These are phyloP conservation scores for Paracorniculantispora psalliotae DNA, from an alignment of 2,329 filamentous ascomycete species.

Conservation along the genomic window DNA sequence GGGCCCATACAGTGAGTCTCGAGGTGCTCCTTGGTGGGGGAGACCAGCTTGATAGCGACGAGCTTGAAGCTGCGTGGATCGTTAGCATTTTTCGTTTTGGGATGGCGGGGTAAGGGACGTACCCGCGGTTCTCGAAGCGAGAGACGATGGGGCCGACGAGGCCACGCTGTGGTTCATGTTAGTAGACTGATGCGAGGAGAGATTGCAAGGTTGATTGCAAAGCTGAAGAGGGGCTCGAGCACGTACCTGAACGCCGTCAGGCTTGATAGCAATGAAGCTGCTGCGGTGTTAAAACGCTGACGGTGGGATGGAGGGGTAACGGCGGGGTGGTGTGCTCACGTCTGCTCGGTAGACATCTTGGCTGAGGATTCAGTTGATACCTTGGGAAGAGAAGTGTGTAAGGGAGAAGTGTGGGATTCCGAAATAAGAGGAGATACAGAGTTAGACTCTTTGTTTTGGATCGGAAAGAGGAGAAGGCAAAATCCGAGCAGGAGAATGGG, in stretches of 20 bases:
- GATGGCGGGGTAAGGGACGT: slow-evolving; percentile 30
- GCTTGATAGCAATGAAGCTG: slow-evolving; percentile 99
- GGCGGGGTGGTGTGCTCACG: slow-evolving; percentile 57
- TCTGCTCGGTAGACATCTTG: slow-evolving; percentile 75
- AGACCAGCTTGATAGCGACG: slow-evolving; percentile 90
- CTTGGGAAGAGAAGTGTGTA: slow-evolving; percentile 26
- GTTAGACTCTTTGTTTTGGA: slow-evolving; percentile 20
- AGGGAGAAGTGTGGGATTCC: slow-evolving; percentile 23
- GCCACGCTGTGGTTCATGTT: slow-evolving; percentile 64
- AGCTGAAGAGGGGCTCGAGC: not conserved
- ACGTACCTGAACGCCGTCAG: slow-evolving; percentile 94
- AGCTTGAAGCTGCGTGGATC: slow-evolving; percentile 77
- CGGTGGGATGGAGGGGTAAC: slow-evolving; percentile 21
- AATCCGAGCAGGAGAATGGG: slow-evolving; percentile 33
- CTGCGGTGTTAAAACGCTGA: slow-evolving; percentile 23
- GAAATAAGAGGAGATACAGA: slow-evolving; percentile 25
- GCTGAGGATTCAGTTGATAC: slow-evolving; percentile 25
- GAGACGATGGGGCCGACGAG: slow-evolving; percentile 96
- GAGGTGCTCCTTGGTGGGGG: slow-evolving; percentile 88
- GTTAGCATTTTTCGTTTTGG: slow-evolving; percentile 2
- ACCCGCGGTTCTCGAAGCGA: slow-evolving; percentile 96
- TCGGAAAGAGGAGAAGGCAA: slow-evolving; percentile 31
- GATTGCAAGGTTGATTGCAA: no score
- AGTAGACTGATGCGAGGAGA: slow-evolving; percentile 15
- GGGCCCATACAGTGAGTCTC: slow-evolving; percentile 77